Evolutionary conservation across 495 filamentous ascomycete species (phyloP), one percentile per base, ranked within the genome.

Genomic region (Tuber magnatum): DNA sequence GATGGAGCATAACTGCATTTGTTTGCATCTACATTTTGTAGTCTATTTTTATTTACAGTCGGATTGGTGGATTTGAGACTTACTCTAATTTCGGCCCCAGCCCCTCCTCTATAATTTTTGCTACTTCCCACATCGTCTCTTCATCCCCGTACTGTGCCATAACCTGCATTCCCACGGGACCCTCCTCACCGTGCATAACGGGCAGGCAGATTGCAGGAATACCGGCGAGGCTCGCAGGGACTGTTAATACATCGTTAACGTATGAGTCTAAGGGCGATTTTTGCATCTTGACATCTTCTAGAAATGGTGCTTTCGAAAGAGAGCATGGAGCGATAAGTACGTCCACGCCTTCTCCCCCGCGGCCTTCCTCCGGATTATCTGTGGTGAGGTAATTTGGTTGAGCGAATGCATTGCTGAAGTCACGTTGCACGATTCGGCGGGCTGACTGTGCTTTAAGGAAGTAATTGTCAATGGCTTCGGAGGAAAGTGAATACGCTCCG

Each of bases 141-240:
- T 99, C 95, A 78, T 96, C 92, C 48, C 93, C 94, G 83, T 91
- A 97, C 83, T 99, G 95, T 32, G 91, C 93, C 76, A 98, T 90
- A 12, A 98, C 83, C 83, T 99, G 95, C 76, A 99, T 87, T 0
- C 96, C 95, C 12, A 89, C 88, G 68, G 89, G 82, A 8, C 78
- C 72, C 7, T 82, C 74, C 14, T 83, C 81, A 41, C 82, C 80
- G 2, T 80, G 79, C 7, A 83, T 81, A 71, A 94, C 87, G 6
- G 95, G 96, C 18, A 98, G 85, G 78, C 92, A 97, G 65, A 97
- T 88, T 28, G 94, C 92, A 18, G 95, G 95, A 46, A 99, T 85
- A 4, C 95, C 96, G 9, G 95, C 96, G 75, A 99, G 84, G 81
- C 92, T 97, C 35, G 96, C 93, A 22, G 95, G 95, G 12, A 98